Base-by-base conservation (phyloP, 108 stramenopile species). In the Chaetoceros muelleri region DNA sequence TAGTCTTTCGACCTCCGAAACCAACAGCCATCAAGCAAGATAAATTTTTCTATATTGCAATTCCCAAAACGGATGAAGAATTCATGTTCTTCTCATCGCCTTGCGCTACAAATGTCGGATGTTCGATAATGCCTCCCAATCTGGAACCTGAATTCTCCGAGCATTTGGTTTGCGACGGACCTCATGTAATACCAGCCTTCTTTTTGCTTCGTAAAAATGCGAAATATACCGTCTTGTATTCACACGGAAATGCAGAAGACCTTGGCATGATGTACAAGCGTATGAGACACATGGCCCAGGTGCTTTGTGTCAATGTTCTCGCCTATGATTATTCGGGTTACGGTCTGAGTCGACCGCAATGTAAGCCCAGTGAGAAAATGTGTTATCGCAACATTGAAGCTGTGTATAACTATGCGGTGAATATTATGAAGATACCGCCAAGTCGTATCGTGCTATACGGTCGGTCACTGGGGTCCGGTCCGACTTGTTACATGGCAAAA, bases 291-390 rank as follows among this genome's bases (percentile, higher is more conserved):
- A 19, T 79, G 30, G 65, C 71, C 0, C n/a, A 61, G 23, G 64
- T 68, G 2, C 44, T 78, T 13, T 65, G 73, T 44, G 81, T 80
- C 13, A 88, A 91, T 58, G 70, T 91, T 18, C 20, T 91, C 29
- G 86, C 84, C 2, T 91, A 86, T 58, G 90, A 91, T 51, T 91
- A 91, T 54, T 69, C 81, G 1, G 90, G 90, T 16, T 89, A 89
- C 48, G 87, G 85, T 1, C 20, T 71, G 54, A 74, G 73, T 51
- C 34, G 23, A 40, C 24, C 24, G 28, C 47, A 30, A 2, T 60
- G 0, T 49, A 51, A 56, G 24, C 45, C 69, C 49, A 46, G 53
- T n/a, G 74, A 75, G 57, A 61, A 75, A 25, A 71, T 71, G 70
- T 30, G 50, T 18, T 75, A 75, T 53, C 66, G 70, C 47, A 75